phyloP scores from a whole-genome alignment of 2,329 filamentous ascomycete species.

The Ophiocordyceps sinensis region DNA sequence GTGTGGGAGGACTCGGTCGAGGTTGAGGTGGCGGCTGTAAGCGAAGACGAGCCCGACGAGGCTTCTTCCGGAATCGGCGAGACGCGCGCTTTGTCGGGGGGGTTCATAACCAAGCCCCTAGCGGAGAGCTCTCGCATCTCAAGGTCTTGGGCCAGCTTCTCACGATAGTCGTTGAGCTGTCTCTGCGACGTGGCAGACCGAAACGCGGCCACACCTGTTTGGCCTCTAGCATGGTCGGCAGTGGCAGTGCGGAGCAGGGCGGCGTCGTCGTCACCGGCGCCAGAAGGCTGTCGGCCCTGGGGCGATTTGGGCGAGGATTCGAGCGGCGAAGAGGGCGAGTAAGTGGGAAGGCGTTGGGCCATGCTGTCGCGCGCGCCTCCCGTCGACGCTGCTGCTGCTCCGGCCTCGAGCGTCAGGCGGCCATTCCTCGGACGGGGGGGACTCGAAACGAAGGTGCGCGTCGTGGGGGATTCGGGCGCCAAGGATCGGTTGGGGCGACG shows the following conservation, averaged over 20 bases:
- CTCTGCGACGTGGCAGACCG: constrained; percentile 20
- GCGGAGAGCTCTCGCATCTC: constrained; percentile 28
- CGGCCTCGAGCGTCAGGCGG: constrained; percentile 9
- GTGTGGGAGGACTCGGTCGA: constrained; percentile 62
- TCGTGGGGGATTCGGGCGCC: not conserved
- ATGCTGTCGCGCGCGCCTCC: constrained; percentile 17
- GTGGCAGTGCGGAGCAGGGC: constrained; percentile 3
- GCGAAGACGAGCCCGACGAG: constrained; percentile 20
- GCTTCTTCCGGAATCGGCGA: constrained; percentile 55
- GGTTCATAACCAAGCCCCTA: constrained; percentile 15
- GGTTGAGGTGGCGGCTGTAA: constrained; percentile 30
- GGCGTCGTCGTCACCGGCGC: constrained; percentile 1
- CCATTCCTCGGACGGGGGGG: constrained; percentile 13
- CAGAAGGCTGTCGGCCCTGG: constrained; percentile 3
- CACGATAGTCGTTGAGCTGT: constrained; percentile 43
- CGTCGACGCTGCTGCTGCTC: constrained; percentile 8
- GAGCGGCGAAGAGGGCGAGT: constrained; percentile 6
- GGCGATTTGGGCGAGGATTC: constrained; percentile 3
- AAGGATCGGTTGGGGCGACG: not conserved
- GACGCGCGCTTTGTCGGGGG: constrained; percentile 28
- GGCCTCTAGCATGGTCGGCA: constrained; percentile 8
- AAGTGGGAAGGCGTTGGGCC: constrained; percentile 13
- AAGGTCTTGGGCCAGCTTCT: constrained; percentile 38
- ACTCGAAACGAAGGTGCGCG: constrained; percentile 6
- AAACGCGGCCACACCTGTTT: constrained; percentile 5